phyloP scores from a whole-genome alignment of 2,329 filamentous ascomycete species.

The Zymoseptoria passerinii region DNA sequence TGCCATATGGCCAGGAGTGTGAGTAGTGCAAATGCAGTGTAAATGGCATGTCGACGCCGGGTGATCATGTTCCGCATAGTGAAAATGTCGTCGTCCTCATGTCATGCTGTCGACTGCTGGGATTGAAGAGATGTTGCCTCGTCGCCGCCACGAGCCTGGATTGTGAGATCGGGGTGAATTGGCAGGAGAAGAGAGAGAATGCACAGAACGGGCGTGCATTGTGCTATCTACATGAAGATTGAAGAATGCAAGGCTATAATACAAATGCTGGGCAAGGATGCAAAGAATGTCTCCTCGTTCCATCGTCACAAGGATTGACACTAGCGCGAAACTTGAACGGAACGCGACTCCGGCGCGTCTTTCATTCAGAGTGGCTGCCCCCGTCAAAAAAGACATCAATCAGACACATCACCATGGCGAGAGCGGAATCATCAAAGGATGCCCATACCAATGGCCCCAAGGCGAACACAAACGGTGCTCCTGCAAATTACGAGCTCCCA shows the following conservation, averaged over 20 bases:
- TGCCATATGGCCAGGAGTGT: conserved; percentile 33
- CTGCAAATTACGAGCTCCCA: conserved; percentile 62
- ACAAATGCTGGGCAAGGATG: not conserved
- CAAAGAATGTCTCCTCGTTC: not conserved
- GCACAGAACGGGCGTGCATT: not conserved
- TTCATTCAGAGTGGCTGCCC: not conserved
- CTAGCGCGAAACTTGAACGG: not conserved
- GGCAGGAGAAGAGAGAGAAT: not conserved
- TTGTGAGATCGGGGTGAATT: no score
- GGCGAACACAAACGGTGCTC: conserved; percentile 31
- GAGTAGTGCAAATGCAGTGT: conserved; percentile 28
- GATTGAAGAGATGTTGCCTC: not conserved
- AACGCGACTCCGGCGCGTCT: not conserved
- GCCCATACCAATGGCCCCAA: conserved; percentile 38
- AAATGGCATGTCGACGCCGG: conserved; percentile 31
- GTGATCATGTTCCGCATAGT: conserved; percentile 29
- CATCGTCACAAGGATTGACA: not conserved
- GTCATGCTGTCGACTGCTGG: not conserved
- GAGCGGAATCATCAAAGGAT: conserved; percentile 43
- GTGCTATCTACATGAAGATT: not conserved
- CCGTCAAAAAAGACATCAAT: not conserved
- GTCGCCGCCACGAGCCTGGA: not conserved
- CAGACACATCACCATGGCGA: conserved; percentile 32
- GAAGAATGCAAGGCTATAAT: not conserved
- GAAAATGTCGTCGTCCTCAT: not conserved